phyloP scores from a whole-genome alignment of 2,329 filamentous ascomycete species.

The Rhinocladiella similis region DNA sequence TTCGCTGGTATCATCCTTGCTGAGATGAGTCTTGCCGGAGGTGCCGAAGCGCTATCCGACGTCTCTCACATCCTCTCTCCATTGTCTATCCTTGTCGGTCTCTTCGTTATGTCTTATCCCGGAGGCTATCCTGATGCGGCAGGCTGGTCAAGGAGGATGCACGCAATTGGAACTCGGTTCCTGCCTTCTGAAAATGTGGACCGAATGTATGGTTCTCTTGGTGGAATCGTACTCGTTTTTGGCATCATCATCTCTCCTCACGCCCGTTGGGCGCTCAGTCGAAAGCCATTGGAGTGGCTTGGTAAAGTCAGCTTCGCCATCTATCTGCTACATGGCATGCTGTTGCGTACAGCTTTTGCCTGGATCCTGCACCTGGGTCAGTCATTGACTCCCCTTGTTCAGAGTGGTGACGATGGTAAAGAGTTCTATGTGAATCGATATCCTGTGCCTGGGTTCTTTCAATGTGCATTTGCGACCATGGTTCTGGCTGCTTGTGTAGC shows the following conservation, averaged over 20 bases:
- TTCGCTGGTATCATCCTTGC: conserved; percentile 64
- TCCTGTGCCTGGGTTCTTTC: conserved; percentile 15
- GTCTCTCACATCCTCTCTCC: conserved; percentile 46
- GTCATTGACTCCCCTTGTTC: conserved; percentile 26
- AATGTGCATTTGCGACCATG: conserved; percentile 51
- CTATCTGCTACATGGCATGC: conserved; percentile 63
- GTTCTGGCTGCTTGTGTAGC: conserved; percentile 63
- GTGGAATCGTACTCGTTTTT: conserved; percentile 51
- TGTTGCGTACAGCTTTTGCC: conserved; percentile 60
- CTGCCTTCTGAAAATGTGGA: conserved; percentile 44
- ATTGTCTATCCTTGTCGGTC: conserved; percentile 51
- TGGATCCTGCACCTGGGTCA: conserved; percentile 59
- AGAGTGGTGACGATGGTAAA: conserved; percentile 21
- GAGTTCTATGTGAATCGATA: conserved; percentile 14
- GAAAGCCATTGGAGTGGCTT: conserved; percentile 59
- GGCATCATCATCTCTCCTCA: conserved; percentile 55
- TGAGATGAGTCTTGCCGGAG: conserved; percentile 45
- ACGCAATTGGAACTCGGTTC: conserved; percentile 33
- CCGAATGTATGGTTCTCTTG: conserved; percentile 52
- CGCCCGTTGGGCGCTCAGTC: conserved; percentile 55
- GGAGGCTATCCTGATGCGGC: conserved; percentile 56
- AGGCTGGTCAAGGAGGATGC: conserved; percentile 49
- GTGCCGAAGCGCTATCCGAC: conserved; percentile 39
- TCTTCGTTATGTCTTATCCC: conserved; percentile 62
- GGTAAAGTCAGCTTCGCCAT: conserved; percentile 66